These are phyloP conservation scores for Monilinia fructigena DNA, from an alignment of 2,329 filamentous ascomycete genomes.

Conservation along the genomic window DNA sequence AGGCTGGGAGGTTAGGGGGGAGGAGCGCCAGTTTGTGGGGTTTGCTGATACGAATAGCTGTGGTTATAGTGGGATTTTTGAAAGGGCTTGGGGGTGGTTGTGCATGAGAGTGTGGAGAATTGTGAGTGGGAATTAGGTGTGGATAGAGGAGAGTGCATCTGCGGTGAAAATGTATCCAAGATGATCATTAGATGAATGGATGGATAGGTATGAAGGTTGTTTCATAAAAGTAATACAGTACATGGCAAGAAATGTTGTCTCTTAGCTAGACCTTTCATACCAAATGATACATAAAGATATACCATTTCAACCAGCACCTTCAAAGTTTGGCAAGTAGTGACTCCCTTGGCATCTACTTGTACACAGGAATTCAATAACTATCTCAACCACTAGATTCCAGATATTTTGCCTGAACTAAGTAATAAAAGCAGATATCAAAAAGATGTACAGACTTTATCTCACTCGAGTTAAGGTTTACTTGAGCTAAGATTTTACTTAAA, in stretches of 20 bases:
- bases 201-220: neutral
- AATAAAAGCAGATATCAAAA: too few species aligned
- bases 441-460: too few species aligned
- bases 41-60: neutral
- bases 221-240: neutral
- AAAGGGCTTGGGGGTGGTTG: fast-evolving
- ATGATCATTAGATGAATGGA: neutral
- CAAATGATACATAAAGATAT: neutral
- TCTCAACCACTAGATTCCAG: neutral
- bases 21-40: neutral
- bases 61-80: slow-evolving; percentile 10
- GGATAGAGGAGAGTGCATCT: neutral
- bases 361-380: too few species aligned
- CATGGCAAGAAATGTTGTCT: neutral
- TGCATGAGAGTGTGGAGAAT: neutral
- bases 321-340: neutral
- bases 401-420: too few species aligned
- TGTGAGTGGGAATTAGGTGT: neutral
- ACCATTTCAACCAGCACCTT: neutral
- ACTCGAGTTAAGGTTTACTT: too few species aligned
- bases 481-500: too few species aligned
- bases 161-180: neutral
- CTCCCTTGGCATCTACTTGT: neutral
- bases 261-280: neutral
- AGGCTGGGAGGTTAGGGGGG: too few species aligned